These are phyloP conservation scores for Paecilomyces formosus DNA, from an alignment of 2,329 filamentous ascomycete species.

Conservation along the genomic window DNA sequence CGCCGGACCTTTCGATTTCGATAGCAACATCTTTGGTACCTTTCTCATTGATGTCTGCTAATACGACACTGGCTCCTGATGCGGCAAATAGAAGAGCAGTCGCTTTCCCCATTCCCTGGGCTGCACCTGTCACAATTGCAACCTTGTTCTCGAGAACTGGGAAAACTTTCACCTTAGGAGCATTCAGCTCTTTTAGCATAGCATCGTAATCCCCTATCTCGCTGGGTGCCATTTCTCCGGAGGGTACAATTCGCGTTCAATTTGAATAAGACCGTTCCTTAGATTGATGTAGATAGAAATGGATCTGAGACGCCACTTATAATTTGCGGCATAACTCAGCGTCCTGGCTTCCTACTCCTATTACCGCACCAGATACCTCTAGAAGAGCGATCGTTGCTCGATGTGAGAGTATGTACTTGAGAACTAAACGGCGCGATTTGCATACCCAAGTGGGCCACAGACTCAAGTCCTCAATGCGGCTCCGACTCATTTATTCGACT, in stretches of 20 bases:
- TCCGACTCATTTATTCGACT: too few species aligned
- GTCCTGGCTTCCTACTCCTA: too few species aligned
- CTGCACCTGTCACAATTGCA: slow-evolving; percentile 17
- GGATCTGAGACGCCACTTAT: background rate
- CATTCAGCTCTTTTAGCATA: background rate
- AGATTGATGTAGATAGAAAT: background rate
- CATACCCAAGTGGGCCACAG: too few species aligned
- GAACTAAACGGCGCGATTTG: too few species aligned
- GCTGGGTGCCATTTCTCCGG: background rate
- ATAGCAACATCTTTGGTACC: slow-evolving; percentile 7
- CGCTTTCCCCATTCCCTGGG: slow-evolving; percentile 23
- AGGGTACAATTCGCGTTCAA: background rate
- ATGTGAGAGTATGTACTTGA: too few species aligned
- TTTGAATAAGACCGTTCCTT: background rate
- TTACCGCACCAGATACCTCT: too few species aligned
- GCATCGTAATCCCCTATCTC: background rate
- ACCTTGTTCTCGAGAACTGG: slow-evolving; percentile 1
- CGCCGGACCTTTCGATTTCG: slow-evolving; percentile 6
- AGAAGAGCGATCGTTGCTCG: too few species aligned
- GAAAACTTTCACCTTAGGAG: background rate
- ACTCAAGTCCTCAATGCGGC: too few species aligned
- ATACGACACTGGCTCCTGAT: slow-evolving; percentile 71
- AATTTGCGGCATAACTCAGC: too few species aligned
- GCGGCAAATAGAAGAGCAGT: slow-evolving; percentile 56
- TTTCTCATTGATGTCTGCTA: slow-evolving; percentile 63